These are phyloP conservation scores for Heimioporus sp. DNA, from an alignment of 768 basidiomycete species.

Conservation along the genomic window DNA sequence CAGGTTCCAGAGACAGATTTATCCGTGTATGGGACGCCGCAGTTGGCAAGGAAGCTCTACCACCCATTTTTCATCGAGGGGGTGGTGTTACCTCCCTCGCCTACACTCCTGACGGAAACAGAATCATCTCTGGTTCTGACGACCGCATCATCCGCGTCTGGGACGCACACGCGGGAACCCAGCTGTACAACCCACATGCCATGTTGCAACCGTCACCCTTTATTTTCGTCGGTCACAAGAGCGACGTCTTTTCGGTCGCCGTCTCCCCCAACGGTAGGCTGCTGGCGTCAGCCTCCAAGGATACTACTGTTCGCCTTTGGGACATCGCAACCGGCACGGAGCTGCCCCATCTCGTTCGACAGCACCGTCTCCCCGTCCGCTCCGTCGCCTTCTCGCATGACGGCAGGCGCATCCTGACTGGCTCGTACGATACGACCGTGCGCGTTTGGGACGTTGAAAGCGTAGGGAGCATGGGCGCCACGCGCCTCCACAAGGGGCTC, in stretches of 20 bases:
- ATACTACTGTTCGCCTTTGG: slow-evolving; percentile 32
- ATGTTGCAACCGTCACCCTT: slow-evolving; percentile 5
- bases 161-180: slow-evolving; percentile 21
- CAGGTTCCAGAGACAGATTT: slow-evolving; percentile 29
- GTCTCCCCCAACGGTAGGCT: slow-evolving; percentile 29
- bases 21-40: slow-evolving; percentile 29
- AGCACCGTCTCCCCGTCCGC: slow-evolving; percentile 25
- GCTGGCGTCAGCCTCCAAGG: slow-evolving; percentile 31
- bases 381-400: slow-evolving; percentile 27
- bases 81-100: slow-evolving; percentile 23
- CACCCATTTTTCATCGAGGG: slow-evolving; percentile 15
- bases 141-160: slow-evolving; percentile 30
- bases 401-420: slow-evolving; percentile 28
- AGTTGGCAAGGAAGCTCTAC: slow-evolving; percentile 13
- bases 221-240: slow-evolving; percentile 19
- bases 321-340: slow-evolving; percentile 17
- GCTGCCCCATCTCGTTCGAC: slow-evolving; percentile 26
- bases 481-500: slow-evolving; percentile 25
- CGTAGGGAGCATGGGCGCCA: slow-evolving; percentile 24
- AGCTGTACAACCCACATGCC: slow-evolving; percentile 13
- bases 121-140: slow-evolving; percentile 30
- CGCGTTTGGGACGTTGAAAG: slow-evolving; percentile 33
- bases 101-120: slow-evolving; percentile 30
- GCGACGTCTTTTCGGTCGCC: slow-evolving; percentile 25
- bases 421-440: slow-evolving; percentile 23